Conservation (phyloP, 2,329 filamentous ascomycete genomes). For the Botrytis porri region DNA sequence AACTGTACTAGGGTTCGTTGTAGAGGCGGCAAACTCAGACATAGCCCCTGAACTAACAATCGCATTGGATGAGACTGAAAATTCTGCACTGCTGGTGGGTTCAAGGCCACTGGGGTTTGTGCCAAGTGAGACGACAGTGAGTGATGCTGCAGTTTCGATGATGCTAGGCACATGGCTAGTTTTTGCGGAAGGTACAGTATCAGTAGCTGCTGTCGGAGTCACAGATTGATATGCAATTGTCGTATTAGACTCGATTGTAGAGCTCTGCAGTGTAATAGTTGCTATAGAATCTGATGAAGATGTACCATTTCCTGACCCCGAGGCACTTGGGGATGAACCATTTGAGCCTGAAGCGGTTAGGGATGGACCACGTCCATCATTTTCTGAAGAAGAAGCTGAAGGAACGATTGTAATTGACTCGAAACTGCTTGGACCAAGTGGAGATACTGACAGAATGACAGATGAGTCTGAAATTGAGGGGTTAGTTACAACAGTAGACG, state of each 20-base stretch:
- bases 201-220: neutral
- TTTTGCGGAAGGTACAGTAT: neutral
- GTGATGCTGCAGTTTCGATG: neutral
- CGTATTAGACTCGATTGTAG: neutral
- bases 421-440: neutral
- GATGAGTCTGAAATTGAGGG: neutral
- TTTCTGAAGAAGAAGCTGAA: neutral
- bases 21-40: neutral
- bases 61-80: neutral
- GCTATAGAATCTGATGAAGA: neutral
- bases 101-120: neutral
- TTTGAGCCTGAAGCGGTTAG: neutral
- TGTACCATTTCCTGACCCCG: neutral
- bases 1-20: neutral
- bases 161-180: neutral
- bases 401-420: neutral
- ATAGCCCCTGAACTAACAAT: neutral
- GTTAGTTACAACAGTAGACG: neutral
- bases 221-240: neutral
- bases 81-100: neutral
- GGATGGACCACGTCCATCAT: neutral
- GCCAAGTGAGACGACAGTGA: neutral
- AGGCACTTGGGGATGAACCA: neutral
- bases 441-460: neutral
- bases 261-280: neutral